Conservation (phyloP, 306 rosid genomes). For the Macrotyloma uniflorum region DNA sequence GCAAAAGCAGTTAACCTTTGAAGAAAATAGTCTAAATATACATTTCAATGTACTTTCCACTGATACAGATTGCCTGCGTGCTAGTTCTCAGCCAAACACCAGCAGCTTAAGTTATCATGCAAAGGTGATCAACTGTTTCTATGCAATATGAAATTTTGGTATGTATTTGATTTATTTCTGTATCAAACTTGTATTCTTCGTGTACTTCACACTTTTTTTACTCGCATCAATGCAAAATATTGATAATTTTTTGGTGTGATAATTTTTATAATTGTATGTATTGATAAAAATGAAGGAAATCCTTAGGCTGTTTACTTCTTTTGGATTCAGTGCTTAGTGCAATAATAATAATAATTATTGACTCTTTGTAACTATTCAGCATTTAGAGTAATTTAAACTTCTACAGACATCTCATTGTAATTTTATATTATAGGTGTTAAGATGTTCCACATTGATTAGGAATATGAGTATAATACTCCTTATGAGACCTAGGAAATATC, state of each 20-base stretch:
- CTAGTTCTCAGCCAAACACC: conserved; percentile 37
- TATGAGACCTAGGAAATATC: background rate
- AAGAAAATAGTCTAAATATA: conserved; percentile 33
- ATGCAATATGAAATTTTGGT: conserved; percentile 12
- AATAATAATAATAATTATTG: background rate
- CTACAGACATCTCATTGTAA: conserved; percentile 15
- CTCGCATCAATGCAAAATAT: background rate
- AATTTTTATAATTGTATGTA: conserved; percentile 2
- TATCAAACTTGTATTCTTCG: background rate
- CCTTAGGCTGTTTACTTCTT: background rate
- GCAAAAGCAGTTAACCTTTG: conserved; percentile 45
- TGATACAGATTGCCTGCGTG: conserved; percentile 35
- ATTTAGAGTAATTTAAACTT: conserved; percentile 10
- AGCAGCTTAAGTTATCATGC: conserved; percentile 32
- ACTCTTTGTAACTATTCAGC: background rate
- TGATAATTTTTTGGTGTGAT: background rate
- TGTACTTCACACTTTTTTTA: conserved; percentile 1
- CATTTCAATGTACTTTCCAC: conserved; percentile 27
- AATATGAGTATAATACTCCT: background rate
- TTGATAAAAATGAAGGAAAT: conserved; percentile 17
- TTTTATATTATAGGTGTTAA: conserved; percentile 10
- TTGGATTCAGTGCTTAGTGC: background rate
- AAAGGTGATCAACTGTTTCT: conserved; percentile 50
- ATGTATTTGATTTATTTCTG: conserved; percentile 6
- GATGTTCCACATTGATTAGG: background rate